Conservation (phyloP, 768 basidiomycete genomes). For the Naganishia antarctica region DNA sequence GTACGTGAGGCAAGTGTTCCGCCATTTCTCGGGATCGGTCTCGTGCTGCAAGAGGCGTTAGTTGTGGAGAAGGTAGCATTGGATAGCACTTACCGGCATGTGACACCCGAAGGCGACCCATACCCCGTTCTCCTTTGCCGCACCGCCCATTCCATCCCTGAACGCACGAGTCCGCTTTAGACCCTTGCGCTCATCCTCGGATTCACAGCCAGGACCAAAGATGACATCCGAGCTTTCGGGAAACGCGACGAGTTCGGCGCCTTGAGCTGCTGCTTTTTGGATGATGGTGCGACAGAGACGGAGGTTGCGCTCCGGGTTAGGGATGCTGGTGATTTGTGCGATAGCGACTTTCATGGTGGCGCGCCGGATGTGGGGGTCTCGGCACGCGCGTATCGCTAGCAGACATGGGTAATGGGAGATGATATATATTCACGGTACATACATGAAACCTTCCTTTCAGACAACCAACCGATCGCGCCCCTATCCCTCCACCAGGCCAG, state of each 20-base stretch:
- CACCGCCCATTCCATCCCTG: constrained; percentile 7
- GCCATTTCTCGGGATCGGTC: constrained; percentile 16
- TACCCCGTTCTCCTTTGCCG: constrained; percentile 18
- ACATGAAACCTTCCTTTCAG: too few species aligned
- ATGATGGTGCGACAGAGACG: background rate
- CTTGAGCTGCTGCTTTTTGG: constrained; percentile 8
- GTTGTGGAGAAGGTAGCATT: background rate
- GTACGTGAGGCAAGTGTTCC: constrained; percentile 18
- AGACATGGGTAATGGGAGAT: too few species aligned
- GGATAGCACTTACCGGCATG: constrained; percentile 1
- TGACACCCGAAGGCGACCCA: constrained; percentile 21
- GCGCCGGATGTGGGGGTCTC: too few species aligned
- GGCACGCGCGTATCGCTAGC: too few species aligned
- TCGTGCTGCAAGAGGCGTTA: background rate
- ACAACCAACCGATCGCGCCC: too few species aligned
- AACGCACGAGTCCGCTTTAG: constrained; percentile 1
- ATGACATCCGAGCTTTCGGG: constrained; percentile 28
- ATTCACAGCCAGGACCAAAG: constrained; percentile 20
- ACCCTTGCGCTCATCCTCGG: constrained; percentile 17
- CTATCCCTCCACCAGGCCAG: too few species aligned
- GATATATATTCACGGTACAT: too few species aligned
- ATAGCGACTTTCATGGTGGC: constrained; percentile 28
- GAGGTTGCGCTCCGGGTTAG: constrained; percentile 20
- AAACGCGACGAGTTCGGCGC: constrained; percentile 19
- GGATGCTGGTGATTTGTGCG: constrained; percentile 24